Base-by-base conservation (phyloP, 345 rosid species). In the Fremontodendron californicum region DNA sequence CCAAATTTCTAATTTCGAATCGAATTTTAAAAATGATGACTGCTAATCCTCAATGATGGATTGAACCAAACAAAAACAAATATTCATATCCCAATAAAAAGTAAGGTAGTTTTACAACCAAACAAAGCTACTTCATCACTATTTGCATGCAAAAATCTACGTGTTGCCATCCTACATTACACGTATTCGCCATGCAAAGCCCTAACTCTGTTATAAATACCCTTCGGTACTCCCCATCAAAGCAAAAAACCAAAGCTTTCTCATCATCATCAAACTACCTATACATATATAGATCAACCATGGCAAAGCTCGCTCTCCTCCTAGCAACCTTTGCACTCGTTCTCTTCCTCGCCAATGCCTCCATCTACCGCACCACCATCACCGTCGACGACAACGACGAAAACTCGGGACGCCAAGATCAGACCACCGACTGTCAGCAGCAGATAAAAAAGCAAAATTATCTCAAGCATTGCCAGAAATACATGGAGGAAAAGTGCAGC, bases 141-240 rank as follows among this genome's bases (percentile, higher is more conserved):
- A 68, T 43, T 62, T 52, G 77, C 78, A 75, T 74, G 78, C 25
- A 49, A 51, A 21, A 9, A 13, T 4, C 35, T 25, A 2, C 13
- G 60, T 23, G 60, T 54, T 31, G 48, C 25, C 9, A 18, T 9
- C 48, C 33, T 3, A 2, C 65, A 62, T 67, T 49, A 71, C 82
- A 85, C 81, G 85, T 82, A 19, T 71, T 27, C 15, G 33, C 63
- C 82, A 82, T 78, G 84, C 85, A 78, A 45, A 58, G 29, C 55
- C 73, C 49, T 3, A 2, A 5, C 10, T 23, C 61, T 58, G 3
- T 58, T 70, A 80, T 74, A 76, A 66, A 83, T 70, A 39, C 72
- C 23, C 54, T n/a, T n/a, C n/a, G n/a, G 0, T 49, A 7, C 16
- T 18, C 54, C 15, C 54, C 54, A 49, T 49, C 19, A 15, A 43